A percentile compares a stretch with the other conserved stretches of the same genome.
Evolutionary conservation across 1,284 basidiomycete species (phyloP).

Genomic region (Fomitiporia mediterranea): DNA sequence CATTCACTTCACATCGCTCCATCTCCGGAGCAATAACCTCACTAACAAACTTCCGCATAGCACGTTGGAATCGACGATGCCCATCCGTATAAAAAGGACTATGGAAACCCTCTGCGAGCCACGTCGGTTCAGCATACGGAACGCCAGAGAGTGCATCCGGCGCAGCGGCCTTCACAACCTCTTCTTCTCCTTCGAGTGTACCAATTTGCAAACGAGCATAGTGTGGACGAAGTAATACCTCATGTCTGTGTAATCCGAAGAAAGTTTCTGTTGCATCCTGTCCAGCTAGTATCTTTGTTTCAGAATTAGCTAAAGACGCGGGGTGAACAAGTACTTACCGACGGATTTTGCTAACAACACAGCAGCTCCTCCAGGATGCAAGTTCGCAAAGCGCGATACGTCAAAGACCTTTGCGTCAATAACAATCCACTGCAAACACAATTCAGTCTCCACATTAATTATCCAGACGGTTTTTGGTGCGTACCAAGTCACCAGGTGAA

Average conservation of each 20-base stretch:
- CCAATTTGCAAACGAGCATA: slow-evolving; percentile 83
- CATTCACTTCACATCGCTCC: slow-evolving; percentile 68
- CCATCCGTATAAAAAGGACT: slow-evolving; percentile 82
- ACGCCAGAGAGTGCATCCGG: slow-evolving; percentile 71
- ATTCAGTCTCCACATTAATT: too few relatives aligned
- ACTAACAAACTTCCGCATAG: slow-evolving; percentile 58
- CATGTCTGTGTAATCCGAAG: slow-evolving; percentile 88
- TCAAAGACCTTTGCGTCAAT: slow-evolving; percentile 68
- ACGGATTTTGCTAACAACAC: slow-evolving; percentile 43
- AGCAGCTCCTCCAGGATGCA: slow-evolving; percentile 65
- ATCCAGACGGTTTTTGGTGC: slow-evolving; percentile 21
- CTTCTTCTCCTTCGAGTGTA: slow-evolving; percentile 62
- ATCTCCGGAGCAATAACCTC: slow-evolving; percentile 65
- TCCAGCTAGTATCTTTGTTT: slow-evolving; percentile 39
- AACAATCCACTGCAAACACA: slow-evolving; percentile 49
- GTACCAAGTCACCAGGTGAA: slow-evolving; percentile 65
- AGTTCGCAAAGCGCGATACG: slow-evolving; percentile 52
- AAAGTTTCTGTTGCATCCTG: slow-evolving; percentile 87
- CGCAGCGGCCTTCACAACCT: slow-evolving; percentile 52
- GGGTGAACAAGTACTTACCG: slow-evolving; percentile 28
- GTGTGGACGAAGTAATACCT: slow-evolving; percentile 79
- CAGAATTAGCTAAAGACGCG: not conserved
- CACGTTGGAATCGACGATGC: slow-evolving; percentile 63
- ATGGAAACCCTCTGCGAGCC: slow-evolving; percentile 77
- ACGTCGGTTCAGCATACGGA: slow-evolving; percentile 88